These are phyloP conservation scores for Trypanosoma avium DNA, from an alignment of 208 protist species.

Conservation along the genomic window DNA sequence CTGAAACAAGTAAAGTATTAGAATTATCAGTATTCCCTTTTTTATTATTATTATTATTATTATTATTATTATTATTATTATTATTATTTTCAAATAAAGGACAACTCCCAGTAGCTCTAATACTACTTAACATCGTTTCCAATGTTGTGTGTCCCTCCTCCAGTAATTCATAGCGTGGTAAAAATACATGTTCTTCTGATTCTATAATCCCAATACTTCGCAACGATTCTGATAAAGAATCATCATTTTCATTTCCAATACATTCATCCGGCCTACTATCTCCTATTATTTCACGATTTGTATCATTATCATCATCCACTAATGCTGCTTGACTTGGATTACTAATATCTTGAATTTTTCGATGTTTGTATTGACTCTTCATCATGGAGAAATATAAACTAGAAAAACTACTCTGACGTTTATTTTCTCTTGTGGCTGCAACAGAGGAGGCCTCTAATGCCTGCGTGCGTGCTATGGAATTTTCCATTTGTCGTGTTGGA, in stretches of 20 bases:
- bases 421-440: slow-evolving; percentile 25
- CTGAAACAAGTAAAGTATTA: no score
- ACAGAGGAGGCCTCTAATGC: neutral
- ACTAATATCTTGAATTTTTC: neutral
- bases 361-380: slow-evolving; percentile 18
- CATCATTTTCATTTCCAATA: slow-evolving; percentile 16
- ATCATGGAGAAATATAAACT: slow-evolving; percentile 41
- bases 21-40: no score
- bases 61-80: neutral
- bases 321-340: neutral
- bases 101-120: neutral
- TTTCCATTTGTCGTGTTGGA: neutral
- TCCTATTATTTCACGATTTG: neutral
- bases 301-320: slow-evolving; percentile 20
- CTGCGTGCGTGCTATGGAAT: neutral
- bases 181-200: slow-evolving; percentile 55
- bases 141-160: slow-evolving; percentile 18
- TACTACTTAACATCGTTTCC: slow-evolving; percentile 24
- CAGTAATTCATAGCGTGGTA: slow-evolving; percentile 56
- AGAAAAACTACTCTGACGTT: slow-evolving; percentile 41
- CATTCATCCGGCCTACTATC: slow-evolving; percentile 1
- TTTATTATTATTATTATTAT: neutral
- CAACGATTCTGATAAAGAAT: slow-evolving; percentile 10
- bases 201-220: slow-evolving; percentile 40
- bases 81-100: no score